Evolutionary conservation across 208 protist genomes (phyloP), one percentile per base, ranked within the genome.

Genomic region (Leishmania arabica): DNA sequence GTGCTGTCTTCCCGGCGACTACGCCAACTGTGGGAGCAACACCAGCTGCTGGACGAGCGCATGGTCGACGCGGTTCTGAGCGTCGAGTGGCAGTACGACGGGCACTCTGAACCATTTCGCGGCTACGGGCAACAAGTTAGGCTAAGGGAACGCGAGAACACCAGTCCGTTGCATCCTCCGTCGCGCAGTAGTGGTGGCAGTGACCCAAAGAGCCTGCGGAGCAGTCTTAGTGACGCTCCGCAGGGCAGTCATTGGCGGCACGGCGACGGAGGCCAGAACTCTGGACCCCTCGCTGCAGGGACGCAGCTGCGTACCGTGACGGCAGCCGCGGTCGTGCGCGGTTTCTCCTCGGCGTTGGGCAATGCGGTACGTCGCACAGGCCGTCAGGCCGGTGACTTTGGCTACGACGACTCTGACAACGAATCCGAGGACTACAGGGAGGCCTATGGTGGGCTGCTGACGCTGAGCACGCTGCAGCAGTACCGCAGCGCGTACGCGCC

Each of bases 41-140:
- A 83, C 31, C 40, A 82, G 24, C 93, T 90, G 78, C 89, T 94
- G 49, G 78, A 86, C 54, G 77, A 87, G 49, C 62, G 60, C 31
- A 66, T 97, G 34, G 73, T 95, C 56, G 82, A 93, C 66, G 90
- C 93, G 8, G 83, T 92, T 69, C 74, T 92, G 65, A 80, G 88
- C n/a, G 80, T 91, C 58, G 93, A 95, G 84, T 86, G 88, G 80
- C 78, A 75, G 64, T 90, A 92, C 72, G 24, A 80, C 17, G 60
- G 77, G 31, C 60, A 83, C 75, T 65, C 62, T 17, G 77, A 76
- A 47, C 49, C 65, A 0, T 83, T 78, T 58, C 31, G 54, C 45
- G 77, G 78, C 51, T 78, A 75, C 75, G 78, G 56, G 51, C 77
- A 76, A 53, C 54, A 24, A 3, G 47, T n/a, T 34, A 76, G 9